phyloP scores from a whole-genome alignment of 2,329 filamentous ascomycete genomes.

The Sporothrix protearum region DNA sequence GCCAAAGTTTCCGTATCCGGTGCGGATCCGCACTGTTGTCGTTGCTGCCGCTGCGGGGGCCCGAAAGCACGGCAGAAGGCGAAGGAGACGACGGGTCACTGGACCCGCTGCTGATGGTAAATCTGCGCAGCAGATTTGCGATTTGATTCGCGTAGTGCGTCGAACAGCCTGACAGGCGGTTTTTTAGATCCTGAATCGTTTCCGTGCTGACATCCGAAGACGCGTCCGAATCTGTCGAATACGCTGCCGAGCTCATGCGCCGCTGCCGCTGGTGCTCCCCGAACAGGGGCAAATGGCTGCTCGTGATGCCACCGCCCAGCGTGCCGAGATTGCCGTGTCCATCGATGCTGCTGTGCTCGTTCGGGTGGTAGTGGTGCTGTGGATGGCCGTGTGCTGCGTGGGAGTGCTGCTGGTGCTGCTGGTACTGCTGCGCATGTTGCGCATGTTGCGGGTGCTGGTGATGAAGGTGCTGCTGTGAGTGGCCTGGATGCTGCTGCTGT shows the following conservation, averaged over 20 bases:
- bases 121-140: constrained; percentile 30
- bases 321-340: constrained; percentile 4
- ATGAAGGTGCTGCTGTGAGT: constrained; percentile 10
- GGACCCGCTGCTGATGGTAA: constrained; percentile 30
- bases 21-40: constrained; percentile 20
- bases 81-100: constrained; percentile 22
- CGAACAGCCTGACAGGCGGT: constrained; percentile 37
- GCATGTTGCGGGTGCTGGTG: constrained; percentile 16
- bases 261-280: constrained; percentile 22
- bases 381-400: constrained; percentile 13
- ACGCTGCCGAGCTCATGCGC: constrained; percentile 25
- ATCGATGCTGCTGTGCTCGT: constrained; percentile 16
- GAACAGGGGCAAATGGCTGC: constrained; percentile 24
- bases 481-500: constrained; percentile 19
- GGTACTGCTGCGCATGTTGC: too few species aligned
- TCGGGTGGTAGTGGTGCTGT: constrained; percentile 17
- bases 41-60: neutral
- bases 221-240: constrained; percentile 27
- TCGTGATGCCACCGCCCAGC: constrained; percentile 8
- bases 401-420: constrained; percentile 10
- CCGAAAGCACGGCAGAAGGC: constrained; percentile 1
- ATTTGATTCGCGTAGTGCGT: constrained; percentile 33
- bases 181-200: constrained; percentile 35
- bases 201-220: constrained; percentile 31
- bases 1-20: constrained; percentile 26